phyloP scores from a whole-genome alignment of 306 rosid genomes.

The Malus orientalis region DNA sequence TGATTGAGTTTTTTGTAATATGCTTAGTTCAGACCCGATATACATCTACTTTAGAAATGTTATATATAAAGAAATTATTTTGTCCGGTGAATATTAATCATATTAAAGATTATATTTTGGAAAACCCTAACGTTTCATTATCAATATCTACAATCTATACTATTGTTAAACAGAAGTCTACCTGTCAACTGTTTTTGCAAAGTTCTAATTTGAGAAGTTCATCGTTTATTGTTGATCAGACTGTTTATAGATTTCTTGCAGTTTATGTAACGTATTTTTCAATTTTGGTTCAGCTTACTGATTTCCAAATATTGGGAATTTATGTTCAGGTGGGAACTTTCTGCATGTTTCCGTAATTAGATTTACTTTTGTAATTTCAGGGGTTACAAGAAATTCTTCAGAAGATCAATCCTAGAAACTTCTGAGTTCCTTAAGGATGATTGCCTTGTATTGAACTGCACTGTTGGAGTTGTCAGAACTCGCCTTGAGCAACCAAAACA shows the following conservation, averaged over 20 bases:
- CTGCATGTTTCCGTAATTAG: background rate
- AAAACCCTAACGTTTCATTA: background rate
- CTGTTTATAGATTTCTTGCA: background rate
- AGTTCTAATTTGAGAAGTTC: background rate
- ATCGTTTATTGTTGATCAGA: background rate
- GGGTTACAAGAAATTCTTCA: conserved; percentile 91
- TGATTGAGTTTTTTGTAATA: background rate
- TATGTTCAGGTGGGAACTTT: background rate
- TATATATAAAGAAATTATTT: background rate
- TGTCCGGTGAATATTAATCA: background rate
- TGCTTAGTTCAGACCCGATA: background rate
- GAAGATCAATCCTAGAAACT: conserved; percentile 52
- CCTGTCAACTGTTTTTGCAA: background rate
- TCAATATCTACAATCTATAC: background rate
- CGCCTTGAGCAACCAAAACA: conserved; percentile 61
- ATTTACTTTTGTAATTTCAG: conserved; percentile 24
- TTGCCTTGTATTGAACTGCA: conserved; percentile 80
- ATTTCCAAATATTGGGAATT: background rate
- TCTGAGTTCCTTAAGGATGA: conserved; percentile 85
- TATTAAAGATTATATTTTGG: background rate
- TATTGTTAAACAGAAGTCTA: background rate
- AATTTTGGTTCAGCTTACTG: background rate
- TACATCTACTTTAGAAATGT: background rate
- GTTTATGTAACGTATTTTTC: background rate
- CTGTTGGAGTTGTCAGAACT: conserved; percentile 90